These are phyloP conservation scores for Ceratobasidium sp. DNA, from an alignment of 1,284 basidiomycete genomes.

Conservation along the genomic window DNA sequence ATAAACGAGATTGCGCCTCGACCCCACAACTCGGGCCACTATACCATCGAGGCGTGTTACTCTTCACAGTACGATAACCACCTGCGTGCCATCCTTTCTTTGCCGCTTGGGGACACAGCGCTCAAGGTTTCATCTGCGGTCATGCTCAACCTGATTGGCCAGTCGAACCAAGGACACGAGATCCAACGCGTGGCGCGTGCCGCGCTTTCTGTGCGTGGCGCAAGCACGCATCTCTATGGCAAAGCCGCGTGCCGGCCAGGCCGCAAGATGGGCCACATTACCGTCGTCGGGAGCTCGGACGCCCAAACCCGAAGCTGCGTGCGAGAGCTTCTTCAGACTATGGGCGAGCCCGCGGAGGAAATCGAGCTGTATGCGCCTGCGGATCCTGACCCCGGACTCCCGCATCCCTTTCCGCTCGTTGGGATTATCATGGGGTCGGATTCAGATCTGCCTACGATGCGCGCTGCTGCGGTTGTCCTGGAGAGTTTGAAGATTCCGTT, in stretches of 20 bases:
- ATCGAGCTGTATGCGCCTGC: constrained; percentile 69
- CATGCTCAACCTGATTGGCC: constrained; percentile 96
- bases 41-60: constrained; percentile 98
- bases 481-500: constrained; percentile 87
- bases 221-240: constrained; percentile 91
- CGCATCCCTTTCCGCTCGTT: constrained; percentile 83
- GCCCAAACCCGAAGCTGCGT: constrained; percentile 78
- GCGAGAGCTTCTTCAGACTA: constrained; percentile 74
- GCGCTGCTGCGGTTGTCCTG: constrained; percentile 88
- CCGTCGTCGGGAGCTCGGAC: constrained; percentile 86
- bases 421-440: constrained; percentile 99
- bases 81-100: constrained; percentile 91
- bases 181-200: constrained; percentile 61
- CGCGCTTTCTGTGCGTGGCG: constrained; percentile 78
- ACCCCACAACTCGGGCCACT: constrained; percentile 99
- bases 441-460: constrained; percentile 95
- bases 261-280: constrained; percentile 98
- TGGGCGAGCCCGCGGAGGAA: constrained; percentile 65
- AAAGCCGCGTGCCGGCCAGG: constrained; percentile 91
- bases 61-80: constrained; percentile 99
- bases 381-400: constrained; percentile 56
- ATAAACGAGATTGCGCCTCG: constrained; percentile 99
- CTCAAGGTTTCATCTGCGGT: constrained; percentile 89
- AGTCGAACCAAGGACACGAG: constrained; percentile 69
- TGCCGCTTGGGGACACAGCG: constrained; percentile 90